Evolutionary conservation across 148 eudicot genomes (phyloP).

Genomic region (Rheum nobile): DNA sequence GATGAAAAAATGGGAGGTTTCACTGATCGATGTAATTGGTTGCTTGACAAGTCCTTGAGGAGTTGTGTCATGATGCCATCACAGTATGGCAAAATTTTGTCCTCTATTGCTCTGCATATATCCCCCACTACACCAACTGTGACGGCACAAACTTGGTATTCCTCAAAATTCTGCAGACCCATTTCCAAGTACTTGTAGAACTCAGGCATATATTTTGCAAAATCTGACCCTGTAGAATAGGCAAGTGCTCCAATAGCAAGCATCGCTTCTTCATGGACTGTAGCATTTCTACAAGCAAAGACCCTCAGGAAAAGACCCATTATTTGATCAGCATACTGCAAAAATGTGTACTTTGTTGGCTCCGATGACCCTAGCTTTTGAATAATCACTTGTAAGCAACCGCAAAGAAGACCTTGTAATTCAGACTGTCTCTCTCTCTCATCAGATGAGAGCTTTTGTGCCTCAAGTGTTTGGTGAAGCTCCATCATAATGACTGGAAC

Average conservation of each 20-base stretch:
- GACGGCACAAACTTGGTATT: conserved; percentile 90
- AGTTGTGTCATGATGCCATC: conserved; percentile 96
- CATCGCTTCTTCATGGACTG: conserved; percentile 96
- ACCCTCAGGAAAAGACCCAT: conserved; percentile 78
- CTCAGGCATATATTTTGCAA: conserved; percentile 70
- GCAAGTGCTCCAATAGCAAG: conserved; percentile 93
- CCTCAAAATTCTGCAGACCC: conserved; percentile 96
- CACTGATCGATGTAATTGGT: conserved; percentile 85
- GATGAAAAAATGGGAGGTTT: conserved; percentile 94
- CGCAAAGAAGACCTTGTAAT: conserved; percentile 90
- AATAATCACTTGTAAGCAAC: conserved; percentile 85
- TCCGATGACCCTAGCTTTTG: conserved; percentile 89
- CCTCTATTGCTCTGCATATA: conserved; percentile 83
- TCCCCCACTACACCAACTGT: conserved; percentile 96
- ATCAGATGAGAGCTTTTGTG: conserved; percentile 66
- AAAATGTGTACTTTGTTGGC: conserved; percentile 44
- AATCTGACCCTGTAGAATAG: conserved; percentile 68
- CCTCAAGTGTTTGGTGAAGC: conserved; percentile 79
- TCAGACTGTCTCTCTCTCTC: conserved; percentile 59
- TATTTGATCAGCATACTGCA: conserved; percentile 83
- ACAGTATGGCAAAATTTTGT: conserved; percentile 75
- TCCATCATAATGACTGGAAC: conserved; percentile 83
- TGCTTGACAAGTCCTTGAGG: conserved; percentile 83
- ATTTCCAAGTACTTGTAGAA: conserved; percentile 81
- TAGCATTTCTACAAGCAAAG: conserved; percentile 80